These are phyloP conservation scores for Amphicarpaea edgeworthii DNA, from an alignment of 306 rosid genomes.

Conservation along the genomic window DNA sequence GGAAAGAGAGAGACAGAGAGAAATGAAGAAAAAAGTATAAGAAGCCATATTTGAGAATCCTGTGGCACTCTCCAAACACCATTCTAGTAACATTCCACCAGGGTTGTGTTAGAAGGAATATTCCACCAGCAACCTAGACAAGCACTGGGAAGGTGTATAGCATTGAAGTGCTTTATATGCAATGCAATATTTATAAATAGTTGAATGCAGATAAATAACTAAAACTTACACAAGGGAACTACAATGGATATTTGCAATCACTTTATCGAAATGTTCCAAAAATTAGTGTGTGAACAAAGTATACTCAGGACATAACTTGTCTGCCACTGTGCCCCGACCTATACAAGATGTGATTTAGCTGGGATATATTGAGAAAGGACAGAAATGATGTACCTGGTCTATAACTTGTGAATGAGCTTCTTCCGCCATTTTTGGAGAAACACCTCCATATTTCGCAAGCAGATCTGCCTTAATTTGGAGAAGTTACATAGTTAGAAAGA, in stretches of 20 bases:
- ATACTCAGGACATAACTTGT: slow-evolving; percentile 11
- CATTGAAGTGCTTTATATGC: neutral
- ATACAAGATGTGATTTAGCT: slow-evolving; percentile 9
- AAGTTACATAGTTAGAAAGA: slow-evolving; percentile 46
- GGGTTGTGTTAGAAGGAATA: slow-evolving; percentile 18
- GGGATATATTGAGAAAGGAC: slow-evolving; percentile 26
- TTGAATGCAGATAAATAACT: neutral
- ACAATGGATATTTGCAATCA: neutral
- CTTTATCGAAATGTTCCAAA: slow-evolving; percentile 1
- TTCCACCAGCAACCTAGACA: slow-evolving; percentile 12
- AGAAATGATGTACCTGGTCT: slow-evolving; percentile 66
- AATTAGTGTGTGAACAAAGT: slow-evolving; percentile 20
- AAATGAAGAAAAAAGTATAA: neutral
- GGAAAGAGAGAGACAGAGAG: neutral
- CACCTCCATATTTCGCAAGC: slow-evolving; percentile 90
- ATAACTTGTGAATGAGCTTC: slow-evolving; percentile 91
- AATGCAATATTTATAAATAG: slow-evolving; percentile 9
- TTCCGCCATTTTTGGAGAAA: slow-evolving; percentile 98
- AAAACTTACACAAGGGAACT: slow-evolving; percentile 15
- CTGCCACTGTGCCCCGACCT: neutral
- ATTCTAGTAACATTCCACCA: slow-evolving; percentile 34
- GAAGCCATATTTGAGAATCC: slow-evolving; percentile 33
- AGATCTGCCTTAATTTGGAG: slow-evolving; percentile 75
- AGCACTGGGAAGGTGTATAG: slow-evolving; percentile 13
- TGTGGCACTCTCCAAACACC: slow-evolving; percentile 33